These are phyloP conservation scores for Cadophora sp. DNA, from an alignment of 2,329 filamentous ascomycete genomes.

Conservation along the genomic window DNA sequence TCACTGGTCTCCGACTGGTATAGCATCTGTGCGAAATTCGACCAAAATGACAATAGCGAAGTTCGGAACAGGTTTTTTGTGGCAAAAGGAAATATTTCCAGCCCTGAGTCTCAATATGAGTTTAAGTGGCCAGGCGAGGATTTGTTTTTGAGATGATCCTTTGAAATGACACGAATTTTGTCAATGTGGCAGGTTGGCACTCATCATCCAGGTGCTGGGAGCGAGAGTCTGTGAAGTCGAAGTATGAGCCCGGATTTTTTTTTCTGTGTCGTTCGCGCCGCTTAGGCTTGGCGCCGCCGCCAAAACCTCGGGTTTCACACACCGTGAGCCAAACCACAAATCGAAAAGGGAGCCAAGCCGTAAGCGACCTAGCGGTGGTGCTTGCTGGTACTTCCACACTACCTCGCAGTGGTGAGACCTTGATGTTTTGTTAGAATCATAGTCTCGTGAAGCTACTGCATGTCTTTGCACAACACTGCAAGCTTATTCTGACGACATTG, in stretches of 20 bases:
- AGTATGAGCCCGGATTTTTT: conserved; percentile 6
- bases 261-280: conserved; percentile 17
- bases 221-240: no score
- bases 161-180: not conserved
- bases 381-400: not conserved
- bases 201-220: conserved; percentile 1
- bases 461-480: conserved; percentile 23
- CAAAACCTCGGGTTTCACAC: not conserved
- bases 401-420: conserved; percentile 9
- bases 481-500: conserved; percentile 35
- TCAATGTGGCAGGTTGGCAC: not conserved
- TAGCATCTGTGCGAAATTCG: conserved; percentile 13
- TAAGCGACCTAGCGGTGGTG: not conserved
- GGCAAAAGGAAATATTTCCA: not conserved
- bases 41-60: conserved; percentile 2
- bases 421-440: conserved; percentile 14
- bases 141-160: no score
- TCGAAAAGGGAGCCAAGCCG: not conserved
- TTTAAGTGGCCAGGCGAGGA: no score
- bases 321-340: no score
- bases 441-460: conserved; percentile 35
- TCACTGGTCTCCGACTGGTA: not conserved
- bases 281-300: conserved; percentile 5
- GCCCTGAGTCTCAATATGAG: not conserved
- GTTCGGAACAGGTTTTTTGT: not conserved